Percentiles rank a stretch among this genome's conserved stretches.
phyloP scores from a whole-genome alignment of 176 grass and related monocot species.

The Aegilops sharonensis region DNA sequence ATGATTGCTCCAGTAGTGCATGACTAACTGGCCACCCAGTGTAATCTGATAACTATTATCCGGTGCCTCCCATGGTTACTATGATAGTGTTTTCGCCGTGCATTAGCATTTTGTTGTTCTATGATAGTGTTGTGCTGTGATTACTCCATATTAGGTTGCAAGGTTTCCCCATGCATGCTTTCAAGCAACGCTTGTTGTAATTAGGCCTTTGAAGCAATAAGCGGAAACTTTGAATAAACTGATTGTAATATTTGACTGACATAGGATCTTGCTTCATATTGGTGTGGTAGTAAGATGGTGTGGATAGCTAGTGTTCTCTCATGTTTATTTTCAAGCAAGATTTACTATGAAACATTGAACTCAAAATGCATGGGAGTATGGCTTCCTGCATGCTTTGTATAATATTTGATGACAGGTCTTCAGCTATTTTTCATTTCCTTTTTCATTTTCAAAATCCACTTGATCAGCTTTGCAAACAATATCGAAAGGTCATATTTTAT shows the following conservation, averaged over 20 bases:
- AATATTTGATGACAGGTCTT: no score
- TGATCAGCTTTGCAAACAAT: background rate
- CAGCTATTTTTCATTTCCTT: no score
- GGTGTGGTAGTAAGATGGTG: background rate
- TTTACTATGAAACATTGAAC: background rate
- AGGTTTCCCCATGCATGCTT: background rate
- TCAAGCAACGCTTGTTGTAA: background rate
- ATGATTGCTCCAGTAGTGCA: conserved; percentile 28
- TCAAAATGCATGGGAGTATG: background rate
- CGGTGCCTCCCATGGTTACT: conserved; percentile 9
- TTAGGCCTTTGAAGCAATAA: background rate
- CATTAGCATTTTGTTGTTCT: background rate
- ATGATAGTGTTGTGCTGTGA: background rate
- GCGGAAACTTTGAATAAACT: background rate
- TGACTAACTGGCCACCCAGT: conserved; percentile 12
- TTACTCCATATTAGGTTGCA: background rate
- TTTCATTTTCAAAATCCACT: background rate
- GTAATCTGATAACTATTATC: conserved; percentile 41
- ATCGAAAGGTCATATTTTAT: background rate
- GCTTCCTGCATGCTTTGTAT: background rate
- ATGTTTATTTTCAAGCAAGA: background rate
- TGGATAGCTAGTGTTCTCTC: background rate
- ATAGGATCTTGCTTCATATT: background rate
- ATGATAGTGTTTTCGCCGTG: background rate
- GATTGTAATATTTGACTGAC: background rate